Evolutionary conservation across 176 grass and related monocot genomes (phyloP).

Genomic region (Eleusine coracana): DNA sequence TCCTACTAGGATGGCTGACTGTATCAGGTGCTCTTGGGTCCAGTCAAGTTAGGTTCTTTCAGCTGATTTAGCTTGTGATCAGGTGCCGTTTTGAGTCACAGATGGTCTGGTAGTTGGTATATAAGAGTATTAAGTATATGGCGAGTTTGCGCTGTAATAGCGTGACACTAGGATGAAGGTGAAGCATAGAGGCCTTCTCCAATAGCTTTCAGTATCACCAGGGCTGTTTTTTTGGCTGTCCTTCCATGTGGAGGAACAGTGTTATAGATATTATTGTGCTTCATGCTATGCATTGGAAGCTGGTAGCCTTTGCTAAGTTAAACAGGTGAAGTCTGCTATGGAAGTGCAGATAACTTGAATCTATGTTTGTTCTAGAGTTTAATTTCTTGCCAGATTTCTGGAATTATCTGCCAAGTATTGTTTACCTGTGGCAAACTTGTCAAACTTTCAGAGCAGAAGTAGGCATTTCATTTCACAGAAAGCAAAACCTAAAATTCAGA

Average conservation of each 20-base stretch:
- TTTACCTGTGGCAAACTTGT: not conserved
- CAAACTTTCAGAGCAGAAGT: not conserved
- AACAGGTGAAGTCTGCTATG: slow-evolving; percentile 13
- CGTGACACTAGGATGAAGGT: slow-evolving; percentile 33
- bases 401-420: not conserved
- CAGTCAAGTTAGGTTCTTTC: not conserved
- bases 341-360: not conserved
- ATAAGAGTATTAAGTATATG: slow-evolving; percentile 43
- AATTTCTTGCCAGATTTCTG: not conserved
- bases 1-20: slow-evolving; percentile 45
- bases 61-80: slow-evolving; percentile 51
- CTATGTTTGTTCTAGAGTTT: not conserved
- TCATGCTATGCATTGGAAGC: slow-evolving; percentile 31
- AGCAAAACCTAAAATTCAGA: not conserved
- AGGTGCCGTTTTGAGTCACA: slow-evolving; percentile 43
- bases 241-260: slow-evolving; percentile 32
- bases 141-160: slow-evolving; percentile 29
- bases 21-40: slow-evolving; percentile 7
- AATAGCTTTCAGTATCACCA: slow-evolving; percentile 34
- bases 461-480: not conserved
- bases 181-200: slow-evolving; percentile 38
- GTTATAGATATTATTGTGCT: slow-evolving; percentile 30
- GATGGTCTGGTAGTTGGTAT: slow-evolving; percentile 41
- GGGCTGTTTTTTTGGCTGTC: slow-evolving; percentile 42
- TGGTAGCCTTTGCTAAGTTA: not conserved